These are phyloP conservation scores for Pseudogymnoascus sp. DNA, from an alignment of 2,329 filamentous ascomycete species.

Conservation along the genomic window DNA sequence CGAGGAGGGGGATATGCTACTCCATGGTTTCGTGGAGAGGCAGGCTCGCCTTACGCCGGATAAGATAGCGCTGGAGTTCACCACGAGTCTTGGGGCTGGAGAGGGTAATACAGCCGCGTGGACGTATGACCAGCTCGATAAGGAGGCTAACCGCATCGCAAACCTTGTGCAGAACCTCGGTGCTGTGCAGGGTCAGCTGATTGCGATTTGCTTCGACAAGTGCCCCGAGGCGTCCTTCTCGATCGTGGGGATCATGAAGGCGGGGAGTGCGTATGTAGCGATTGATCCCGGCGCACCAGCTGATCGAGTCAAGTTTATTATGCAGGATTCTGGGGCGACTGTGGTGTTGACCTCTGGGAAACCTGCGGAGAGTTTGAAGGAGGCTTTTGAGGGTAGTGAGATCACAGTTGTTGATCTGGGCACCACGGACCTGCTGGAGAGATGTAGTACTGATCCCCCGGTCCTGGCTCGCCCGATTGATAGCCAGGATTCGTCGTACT, in stretches of 20 bases:
- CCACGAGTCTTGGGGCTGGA: conserved; percentile 45
- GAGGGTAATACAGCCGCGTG: conserved; percentile 45
- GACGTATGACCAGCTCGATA: conserved; percentile 68
- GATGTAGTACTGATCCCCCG: conserved; percentile 21
- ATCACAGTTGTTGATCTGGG: conserved; percentile 21
- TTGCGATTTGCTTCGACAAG: conserved; percentile 33
- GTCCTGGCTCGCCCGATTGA: conserved; percentile 18
- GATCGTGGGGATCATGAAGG: conserved; percentile 31
- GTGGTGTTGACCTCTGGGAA: conserved; percentile 53
- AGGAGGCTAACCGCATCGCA: conserved; percentile 65
- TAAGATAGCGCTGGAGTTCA: conserved; percentile 68
- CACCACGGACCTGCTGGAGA: conserved; percentile 18
- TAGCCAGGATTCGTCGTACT: conserved; percentile 27
- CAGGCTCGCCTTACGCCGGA: conserved; percentile 50
- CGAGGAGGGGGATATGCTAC: conserved; percentile 40
- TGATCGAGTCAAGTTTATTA: conserved; percentile 28
- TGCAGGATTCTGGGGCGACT: conserved; percentile 57
- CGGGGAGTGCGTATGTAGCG: conserved; percentile 33
- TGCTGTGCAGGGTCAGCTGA: conserved; percentile 44
- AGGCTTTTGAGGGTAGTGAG: conserved; percentile 18
- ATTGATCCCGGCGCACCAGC: conserved; percentile 33
- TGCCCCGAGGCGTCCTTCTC: conserved; percentile 31
- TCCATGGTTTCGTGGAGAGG: conserved; percentile 73
- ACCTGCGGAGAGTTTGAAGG: conserved; percentile 34
- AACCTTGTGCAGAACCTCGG: conserved; percentile 49